Percentiles rank a stretch among this genome's conserved stretches.
phyloP scores from a whole-genome alignment of 2,329 filamentous ascomycete species.

The Fusarium liriodendri region DNA sequence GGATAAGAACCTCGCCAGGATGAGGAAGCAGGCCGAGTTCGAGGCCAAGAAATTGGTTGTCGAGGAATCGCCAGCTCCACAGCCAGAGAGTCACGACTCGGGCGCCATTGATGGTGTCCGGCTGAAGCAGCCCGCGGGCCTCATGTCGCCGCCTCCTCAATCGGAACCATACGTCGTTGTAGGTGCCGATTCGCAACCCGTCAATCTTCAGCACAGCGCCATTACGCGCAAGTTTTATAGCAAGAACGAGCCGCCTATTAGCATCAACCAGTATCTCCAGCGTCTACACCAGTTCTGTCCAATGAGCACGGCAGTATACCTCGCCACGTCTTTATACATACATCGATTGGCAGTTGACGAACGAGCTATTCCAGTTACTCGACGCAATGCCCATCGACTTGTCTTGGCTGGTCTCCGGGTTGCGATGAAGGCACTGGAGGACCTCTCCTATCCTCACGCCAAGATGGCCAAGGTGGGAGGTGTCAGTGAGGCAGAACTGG shows the following conservation, averaged over 20 bases:
- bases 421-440: slow-evolving; percentile 95
- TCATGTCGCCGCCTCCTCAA: slow-evolving; percentile 40
- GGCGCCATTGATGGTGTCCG: slow-evolving; percentile 66
- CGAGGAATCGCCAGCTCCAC: slow-evolving; percentile 19
- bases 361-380: slow-evolving; percentile 81
- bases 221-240: slow-evolving; percentile 95
- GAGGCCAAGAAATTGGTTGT: slow-evolving; percentile 39
- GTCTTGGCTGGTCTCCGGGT: slow-evolving; percentile 86
- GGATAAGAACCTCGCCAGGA: slow-evolving; percentile 61
- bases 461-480: slow-evolving; percentile 90
- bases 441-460: slow-evolving; percentile 86
- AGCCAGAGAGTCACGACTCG: slow-evolving; percentile 15
- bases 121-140: slow-evolving; percentile 54
- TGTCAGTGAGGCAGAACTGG: slow-evolving; percentile 83
- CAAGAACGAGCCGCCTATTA: slow-evolving; percentile 85
- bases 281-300: slow-evolving; percentile 92
- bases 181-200: slow-evolving; percentile 76
- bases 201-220: slow-evolving; percentile 83
- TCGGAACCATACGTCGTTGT: slow-evolving; percentile 69
- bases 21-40: slow-evolving; percentile 56
- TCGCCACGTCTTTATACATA: slow-evolving; percentile 90
- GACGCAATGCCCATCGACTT: slow-evolving; percentile 86
- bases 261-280: slow-evolving; percentile 84
- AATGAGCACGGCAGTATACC: slow-evolving; percentile 92
- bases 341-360: slow-evolving; percentile 83